Percentiles rank a stretch among this genome's conserved stretches.
Evolutionary conservation across 139 green algal species (phyloP).

Genomic region (Trebouxia sp.): DNA sequence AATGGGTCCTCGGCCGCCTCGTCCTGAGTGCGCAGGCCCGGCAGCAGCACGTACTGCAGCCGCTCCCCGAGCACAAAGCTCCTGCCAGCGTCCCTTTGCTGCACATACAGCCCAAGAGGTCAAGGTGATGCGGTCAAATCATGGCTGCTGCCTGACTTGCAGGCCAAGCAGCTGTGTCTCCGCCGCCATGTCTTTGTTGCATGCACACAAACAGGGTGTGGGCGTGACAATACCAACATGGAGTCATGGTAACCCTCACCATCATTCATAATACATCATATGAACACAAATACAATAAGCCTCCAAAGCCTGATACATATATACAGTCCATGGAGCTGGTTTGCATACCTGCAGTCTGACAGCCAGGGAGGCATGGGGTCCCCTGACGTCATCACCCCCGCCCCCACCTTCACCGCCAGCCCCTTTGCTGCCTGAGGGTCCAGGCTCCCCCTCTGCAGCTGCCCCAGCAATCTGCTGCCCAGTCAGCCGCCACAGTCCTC

Average conservation of each 20-base stretch:
- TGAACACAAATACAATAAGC: too few relatives aligned
- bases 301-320: too few relatives aligned
- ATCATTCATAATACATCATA: too few relatives aligned
- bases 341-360: conserved; percentile 38
- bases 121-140: not conserved
- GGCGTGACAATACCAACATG: too few relatives aligned
- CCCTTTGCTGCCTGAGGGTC: conserved; percentile 6
- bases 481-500: conserved; percentile 44
- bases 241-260: too few relatives aligned
- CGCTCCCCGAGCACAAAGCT: conserved; percentile 77
- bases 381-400: conserved; percentile 57
- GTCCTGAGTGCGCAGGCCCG: conserved; percentile 46
- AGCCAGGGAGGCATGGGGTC: conserved; percentile 67
- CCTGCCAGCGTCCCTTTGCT: conserved; percentile 61
- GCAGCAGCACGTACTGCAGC: conserved; percentile 76
- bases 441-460: conserved; percentile 13
- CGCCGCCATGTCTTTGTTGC: too few relatives aligned
- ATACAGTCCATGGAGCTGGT: not conserved
- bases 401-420: not conserved
- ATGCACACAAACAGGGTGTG: too few relatives aligned
- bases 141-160: not conserved
- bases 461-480: conserved; percentile 53
- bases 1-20: conserved; percentile 60
- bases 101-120: too few relatives aligned
- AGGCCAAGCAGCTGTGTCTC: too few relatives aligned